Conservation (phyloP, 495 filamentous ascomycete species). For the Apiosordaria backusii region DNA sequence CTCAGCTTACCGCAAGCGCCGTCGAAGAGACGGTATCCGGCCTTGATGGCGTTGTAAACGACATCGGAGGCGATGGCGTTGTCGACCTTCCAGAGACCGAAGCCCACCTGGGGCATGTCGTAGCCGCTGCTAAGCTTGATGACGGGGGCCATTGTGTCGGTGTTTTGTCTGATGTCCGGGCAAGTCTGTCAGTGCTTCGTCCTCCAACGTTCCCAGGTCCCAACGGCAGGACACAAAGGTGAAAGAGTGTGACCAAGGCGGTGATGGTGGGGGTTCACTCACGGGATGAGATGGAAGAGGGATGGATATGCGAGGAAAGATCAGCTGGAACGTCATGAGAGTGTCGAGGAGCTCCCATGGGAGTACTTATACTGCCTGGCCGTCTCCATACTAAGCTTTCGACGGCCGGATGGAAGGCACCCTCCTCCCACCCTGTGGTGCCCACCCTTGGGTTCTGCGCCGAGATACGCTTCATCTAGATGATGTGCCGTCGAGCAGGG, state of each 20-base stretch:
- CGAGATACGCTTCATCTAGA: slow-evolving; percentile 29
- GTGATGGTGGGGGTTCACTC: neutral
- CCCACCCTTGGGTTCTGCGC: slow-evolving; percentile 9
- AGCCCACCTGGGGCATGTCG: slow-evolving; percentile 84
- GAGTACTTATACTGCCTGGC: slow-evolving; percentile 29
- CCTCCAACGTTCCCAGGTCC: too few relatives aligned
- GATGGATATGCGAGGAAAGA: slow-evolving; percentile 15
- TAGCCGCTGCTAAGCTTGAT: slow-evolving; percentile 78
- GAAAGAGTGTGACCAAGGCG: too few relatives aligned
- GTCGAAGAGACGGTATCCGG: slow-evolving; percentile 82
- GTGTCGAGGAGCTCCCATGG: slow-evolving; percentile 15
- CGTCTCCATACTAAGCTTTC: slow-evolving; percentile 13
- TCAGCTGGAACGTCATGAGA: slow-evolving; percentile 10
- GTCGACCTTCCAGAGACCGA: slow-evolving; percentile 83
- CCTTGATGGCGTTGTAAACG: slow-evolving; percentile 87
- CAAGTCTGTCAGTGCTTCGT: neutral
- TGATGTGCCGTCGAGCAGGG: slow-evolving; percentile 29
- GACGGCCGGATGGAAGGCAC: slow-evolving; percentile 16
- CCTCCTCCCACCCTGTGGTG: slow-evolving; percentile 8
- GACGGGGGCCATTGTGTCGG: slow-evolving; percentile 30
- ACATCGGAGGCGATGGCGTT: slow-evolving; percentile 72
- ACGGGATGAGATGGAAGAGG: slow-evolving; percentile 10
- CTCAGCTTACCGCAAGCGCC: slow-evolving; percentile 70
- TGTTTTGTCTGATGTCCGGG: slow-evolving; percentile 9
- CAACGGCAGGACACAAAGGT: too few relatives aligned